Conservation (phyloP, 164 flowering plant genomes). For the Stephania yunnanensis region DNA sequence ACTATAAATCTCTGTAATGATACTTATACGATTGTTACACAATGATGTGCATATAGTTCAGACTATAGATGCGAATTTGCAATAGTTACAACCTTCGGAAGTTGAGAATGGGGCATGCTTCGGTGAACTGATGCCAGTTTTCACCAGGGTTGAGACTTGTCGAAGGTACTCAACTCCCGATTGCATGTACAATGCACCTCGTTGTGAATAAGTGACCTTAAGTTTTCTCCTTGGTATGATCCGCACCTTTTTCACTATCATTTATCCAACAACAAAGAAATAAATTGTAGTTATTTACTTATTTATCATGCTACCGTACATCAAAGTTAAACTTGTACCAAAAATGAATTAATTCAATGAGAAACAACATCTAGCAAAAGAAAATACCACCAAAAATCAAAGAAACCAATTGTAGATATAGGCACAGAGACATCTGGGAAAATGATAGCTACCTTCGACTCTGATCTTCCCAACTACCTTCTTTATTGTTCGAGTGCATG, state of each 20-base stretch:
- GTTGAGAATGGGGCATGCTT: constrained; percentile 35
- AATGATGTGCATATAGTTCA: background rate
- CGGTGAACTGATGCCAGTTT: constrained; percentile 56
- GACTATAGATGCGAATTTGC: constrained; percentile 4
- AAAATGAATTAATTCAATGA: background rate
- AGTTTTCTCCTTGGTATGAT: constrained; percentile 70
- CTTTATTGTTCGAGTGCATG: constrained; percentile 38
- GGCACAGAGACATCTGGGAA: background rate
- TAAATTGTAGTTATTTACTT: background rate
- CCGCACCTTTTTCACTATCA: constrained; percentile 69
- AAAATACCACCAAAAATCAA: background rate
- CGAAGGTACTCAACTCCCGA: constrained; percentile 65
- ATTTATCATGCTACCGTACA: background rate
- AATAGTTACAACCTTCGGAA: constrained; percentile 56
- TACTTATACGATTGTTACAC: background rate
- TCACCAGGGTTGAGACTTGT: constrained; percentile 68
- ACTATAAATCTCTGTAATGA: too few relatives aligned
- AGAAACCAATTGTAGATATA: background rate
- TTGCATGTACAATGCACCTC: constrained; percentile 59
- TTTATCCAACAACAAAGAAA: constrained; percentile 2
- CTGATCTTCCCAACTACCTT: constrained; percentile 65
- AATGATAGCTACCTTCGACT: constrained; percentile 60
- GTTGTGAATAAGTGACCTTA: constrained; percentile 54
- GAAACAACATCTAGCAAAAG: background rate
- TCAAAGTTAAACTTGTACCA: background rate